A percentile compares a stretch with the other conserved stretches of the same genome.
phyloP scores from a whole-genome alignment of 2,329 filamentous ascomycete species.

The Hortaea werneckii region DNA sequence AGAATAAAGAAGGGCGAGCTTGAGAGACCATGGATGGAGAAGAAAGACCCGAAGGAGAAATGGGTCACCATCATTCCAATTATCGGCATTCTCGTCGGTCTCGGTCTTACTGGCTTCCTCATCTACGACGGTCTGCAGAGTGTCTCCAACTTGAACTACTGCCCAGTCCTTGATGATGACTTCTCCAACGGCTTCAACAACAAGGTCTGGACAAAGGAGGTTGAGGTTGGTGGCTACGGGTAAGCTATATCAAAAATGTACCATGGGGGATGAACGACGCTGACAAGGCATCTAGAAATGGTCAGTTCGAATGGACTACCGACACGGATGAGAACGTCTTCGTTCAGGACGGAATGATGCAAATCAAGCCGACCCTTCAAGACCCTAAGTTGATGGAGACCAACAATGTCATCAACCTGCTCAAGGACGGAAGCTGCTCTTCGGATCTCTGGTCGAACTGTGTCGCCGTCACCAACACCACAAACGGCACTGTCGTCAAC shows the following conservation, averaged over 20 bases:
- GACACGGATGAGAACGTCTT: constrained; percentile 62
- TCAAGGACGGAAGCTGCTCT: constrained; percentile 56
- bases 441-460: constrained; percentile 51
- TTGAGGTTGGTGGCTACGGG: constrained; percentile 67
- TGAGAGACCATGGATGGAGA: constrained; percentile 68
- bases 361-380: constrained; percentile 70
- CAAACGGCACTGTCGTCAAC: constrained; percentile 66
- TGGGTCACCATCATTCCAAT: constrained; percentile 76
- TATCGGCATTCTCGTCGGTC: constrained; percentile 58
- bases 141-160: constrained; percentile 67
- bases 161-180: constrained; percentile 54
- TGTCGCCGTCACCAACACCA: constrained; percentile 62
- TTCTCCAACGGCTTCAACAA: constrained; percentile 48
- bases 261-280: neutral
- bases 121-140: constrained; percentile 64
- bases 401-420: constrained; percentile 59
- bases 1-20: constrained; percentile 61
- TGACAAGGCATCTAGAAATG: constrained; percentile 46
- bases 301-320: constrained; percentile 72
- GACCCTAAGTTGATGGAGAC: constrained; percentile 55
- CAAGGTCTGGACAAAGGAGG: constrained; percentile 62
- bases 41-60: constrained; percentile 67
- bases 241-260: constrained; percentile 35
- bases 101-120: constrained; percentile 58
- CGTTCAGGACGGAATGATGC: constrained; percentile 55